Base-by-base conservation (phyloP, 2,329 filamentous ascomycete species). In the Fusarium sp. region DNA sequence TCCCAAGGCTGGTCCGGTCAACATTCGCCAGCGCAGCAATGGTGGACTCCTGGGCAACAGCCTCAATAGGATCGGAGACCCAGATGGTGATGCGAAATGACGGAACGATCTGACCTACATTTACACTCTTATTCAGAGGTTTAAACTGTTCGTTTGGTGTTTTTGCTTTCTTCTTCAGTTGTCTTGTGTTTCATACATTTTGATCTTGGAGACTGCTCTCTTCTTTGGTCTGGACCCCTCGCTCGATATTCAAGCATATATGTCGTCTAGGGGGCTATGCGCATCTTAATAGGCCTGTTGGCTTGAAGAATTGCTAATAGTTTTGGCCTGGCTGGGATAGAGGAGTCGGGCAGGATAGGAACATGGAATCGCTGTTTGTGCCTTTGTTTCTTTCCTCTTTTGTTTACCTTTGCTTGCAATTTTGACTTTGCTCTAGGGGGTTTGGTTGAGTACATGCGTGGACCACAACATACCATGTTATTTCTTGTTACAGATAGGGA, bases 1-100 rank as follows among this genome's bases (percentile, higher is more conserved):
- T 83, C 84, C 4, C 86, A 88, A 65, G 77, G 81, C 6, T 89
- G 85, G 85, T 83, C 83, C 9, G 82, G 88, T 39, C 89, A 91
- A 72, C 89, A 90, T 72, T 89, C 89, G 61, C 85, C 88, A 11
- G 84, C 89, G 3, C 84, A 86, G 56, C 82, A 86, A 74, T 88
- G 86, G 84, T 88, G 86, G 86, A 72, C 82, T 11, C 83, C 82
- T 59, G 83, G 84, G 66, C 84, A 83, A 66, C 85, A 88, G 65
- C 79, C 77, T n/a, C 78, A 80, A 72, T 79, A 55, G 61, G 44
- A 39, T n/a, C 30, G 23, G 39, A 46, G 50, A 26, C 50, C 31
- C 34, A 34, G 43, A 45, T 45, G 62, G 50, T 58, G 58, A 70
- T 48, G 64, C 62, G 73, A 70, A 49, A 74, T 51, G 69, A 75